Conservation (phyloP, 345 rosid species). For the Psidium friedrichsthalianum region DNA sequence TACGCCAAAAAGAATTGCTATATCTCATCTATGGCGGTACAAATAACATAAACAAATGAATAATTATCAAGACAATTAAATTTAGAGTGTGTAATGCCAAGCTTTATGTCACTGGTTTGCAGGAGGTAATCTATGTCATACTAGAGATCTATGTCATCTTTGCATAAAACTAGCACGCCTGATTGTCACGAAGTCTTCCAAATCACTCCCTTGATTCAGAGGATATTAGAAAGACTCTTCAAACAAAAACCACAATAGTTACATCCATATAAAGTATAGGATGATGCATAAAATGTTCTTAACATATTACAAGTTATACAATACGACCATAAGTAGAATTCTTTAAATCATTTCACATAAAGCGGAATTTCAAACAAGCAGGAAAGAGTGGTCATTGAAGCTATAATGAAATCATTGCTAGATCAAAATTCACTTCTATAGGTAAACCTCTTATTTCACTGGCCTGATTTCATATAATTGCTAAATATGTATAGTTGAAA, state of each 20-base stretch:
- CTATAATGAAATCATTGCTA: neutral
- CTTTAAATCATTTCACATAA: neutral
- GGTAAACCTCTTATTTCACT: neutral
- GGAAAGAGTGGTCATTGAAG: neutral
- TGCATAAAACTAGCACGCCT: neutral
- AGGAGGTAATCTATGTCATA: neutral
- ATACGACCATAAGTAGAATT: too few species aligned
- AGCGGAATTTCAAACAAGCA: neutral
- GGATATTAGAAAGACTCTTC: neutral
- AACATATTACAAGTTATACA: neutral
- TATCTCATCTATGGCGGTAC: too few species aligned
- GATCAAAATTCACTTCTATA: neutral
- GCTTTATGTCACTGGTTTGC: neutral
- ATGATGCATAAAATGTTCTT: neutral
- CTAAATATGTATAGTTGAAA: neutral
- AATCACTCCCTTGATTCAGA: neutral
- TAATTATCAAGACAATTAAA: too few species aligned
- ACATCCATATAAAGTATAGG: neutral
- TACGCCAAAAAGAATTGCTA: too few species aligned
- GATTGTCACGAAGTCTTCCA: neutral
- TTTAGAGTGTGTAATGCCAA: neutral
- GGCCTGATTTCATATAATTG: neutral
- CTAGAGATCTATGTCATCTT: neutral
- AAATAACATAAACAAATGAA: too few species aligned
- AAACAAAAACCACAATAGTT: neutral